These are phyloP conservation scores for Tieghemostelium lacteum DNA, from an alignment of 78 protist genomes.

Conservation along the genomic window DNA sequence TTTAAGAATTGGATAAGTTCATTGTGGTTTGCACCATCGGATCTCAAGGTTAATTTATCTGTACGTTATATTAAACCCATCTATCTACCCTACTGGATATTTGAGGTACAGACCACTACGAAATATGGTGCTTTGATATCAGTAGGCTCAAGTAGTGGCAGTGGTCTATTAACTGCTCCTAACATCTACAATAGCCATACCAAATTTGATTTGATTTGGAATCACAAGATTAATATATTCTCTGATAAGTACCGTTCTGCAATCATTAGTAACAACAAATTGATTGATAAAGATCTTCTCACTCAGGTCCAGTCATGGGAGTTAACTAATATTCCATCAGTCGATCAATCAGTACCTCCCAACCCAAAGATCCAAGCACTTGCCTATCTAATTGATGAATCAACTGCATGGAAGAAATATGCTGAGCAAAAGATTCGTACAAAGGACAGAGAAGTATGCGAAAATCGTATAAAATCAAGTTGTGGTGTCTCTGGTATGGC, in stretches of 20 bases:
- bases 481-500: conserved; percentile 12
- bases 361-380: conserved; percentile 54
- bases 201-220: conserved; percentile 44
- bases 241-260: conserved; percentile 49
- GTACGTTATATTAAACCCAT: conserved; percentile 56
- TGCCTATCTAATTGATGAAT: conserved; percentile 41
- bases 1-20: conserved; percentile 66
- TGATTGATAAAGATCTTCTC: conserved; percentile 65
- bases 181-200: not conserved
- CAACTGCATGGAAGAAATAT: conserved; percentile 41
- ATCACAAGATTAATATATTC: conserved; percentile 17
- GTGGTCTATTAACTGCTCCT: not conserved
- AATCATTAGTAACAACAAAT: conserved; percentile 31
- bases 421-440: conserved; percentile 19
- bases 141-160: not conserved
- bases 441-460: conserved; percentile 58
- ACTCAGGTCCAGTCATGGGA: conserved; percentile 67
- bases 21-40: conserved; percentile 78
- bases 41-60: conserved; percentile 8
- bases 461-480: conserved; percentile 17
- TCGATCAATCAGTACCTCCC: conserved; percentile 29
- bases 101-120: conserved; percentile 63
- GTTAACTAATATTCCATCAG: conserved; percentile 40
- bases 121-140: conserved; percentile 51
- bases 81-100: conserved; percentile 71